Base-by-base conservation (phyloP, 768 basidiomycete species). In the Tephrocybe sp. region DNA sequence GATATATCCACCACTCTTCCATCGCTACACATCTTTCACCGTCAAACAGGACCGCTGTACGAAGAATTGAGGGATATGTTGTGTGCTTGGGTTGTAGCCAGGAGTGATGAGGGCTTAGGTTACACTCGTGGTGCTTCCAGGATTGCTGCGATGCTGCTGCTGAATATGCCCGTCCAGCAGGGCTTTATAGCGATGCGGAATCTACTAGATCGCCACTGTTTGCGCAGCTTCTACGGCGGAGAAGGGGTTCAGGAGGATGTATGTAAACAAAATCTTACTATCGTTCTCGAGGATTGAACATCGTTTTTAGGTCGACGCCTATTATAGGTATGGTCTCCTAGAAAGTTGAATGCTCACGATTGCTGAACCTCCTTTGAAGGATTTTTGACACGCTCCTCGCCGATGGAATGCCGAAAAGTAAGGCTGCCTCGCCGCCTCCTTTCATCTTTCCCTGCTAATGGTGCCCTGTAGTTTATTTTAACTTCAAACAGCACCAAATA, bases 321-420 rank as follows among this genome's bases (percentile, higher is more conserved):
- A 94, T 66, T 93, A 91, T 69, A 82, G 92, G 90, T 91, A 62
- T 45, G 51, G 53, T 36, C 40, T 38, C 19, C 54, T 31, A n/a
- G 30, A 18, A 15, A 18, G 36, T 15, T 16, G 47, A 27, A 10
- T n/a, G 51, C 4, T 49, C 16, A 39, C 25, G 12, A 11, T 29
- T 33, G 38, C 47, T 52, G 24, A 42, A 39, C 12, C 27, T 41
- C 16, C 36, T 42, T 47, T 59, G 46, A 58, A 93, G 91, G 59
- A 93, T 94, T 61, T 95, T 95, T 55, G 93, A 94, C 62, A 94
- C 93, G 1, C 65, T 94, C 19, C 75, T 94, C 24, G 93, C 93
- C 15, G 93, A 95, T 64, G 83, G 85, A 23, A 93, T 95, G 91
- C 93, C 93, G 1, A 93, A 93, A 69, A 85, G 91, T 94, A 60